Evolutionary conservation across 2,329 filamentous ascomycete genomes (phyloP), one percentile per base, ranked within the genome.

Genomic region (Fusarium penzigii): DNA sequence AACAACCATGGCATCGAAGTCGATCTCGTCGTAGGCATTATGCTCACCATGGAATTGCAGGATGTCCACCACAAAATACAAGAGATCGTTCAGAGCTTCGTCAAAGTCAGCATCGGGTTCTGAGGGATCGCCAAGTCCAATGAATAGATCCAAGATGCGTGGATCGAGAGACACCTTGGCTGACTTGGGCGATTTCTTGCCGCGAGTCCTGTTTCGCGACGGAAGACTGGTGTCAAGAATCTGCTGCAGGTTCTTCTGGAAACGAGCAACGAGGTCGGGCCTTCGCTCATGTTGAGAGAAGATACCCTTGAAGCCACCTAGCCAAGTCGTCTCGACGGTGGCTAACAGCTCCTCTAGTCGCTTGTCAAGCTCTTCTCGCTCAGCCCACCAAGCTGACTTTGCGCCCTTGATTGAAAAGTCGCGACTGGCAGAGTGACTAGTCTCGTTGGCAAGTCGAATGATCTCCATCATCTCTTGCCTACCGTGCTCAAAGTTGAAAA

Each of bases 1-100:
- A 39, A 97, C 81, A 6, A 92, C 85, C 84, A 99, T 95, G 61
- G 81, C 76, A 58, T 99, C 94, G 67, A 97, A 96, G 70, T 97
- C 93, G 57, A 99, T 90, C 73, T 99, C 94, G 63, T 99, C 94
- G 71, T 97, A 97, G 0, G 95, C 94, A 67, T 97, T 99, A 44
- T 86, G 84, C 73, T 99, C 95, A 14, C 94, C 94, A 62, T 96
- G 90, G 71, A 99, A 97, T 68, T 97, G 94, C 3, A 99, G 78
- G 46, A 97, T 92, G 65, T 99, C 94, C 6, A 99, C 87, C 1
- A 97, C 89, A 68, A 97, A 97, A 73, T 97, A 97, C 4, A 99
- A 81, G 29, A 99, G 76, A 68, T 99, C 94, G 61, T 88, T 91
- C n/a, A 99, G 75, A 1, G 88, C 85, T 65, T 97, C 93, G 57